Percentiles rank a stretch among this genome's conserved stretches.
Conservation (phyloP, 352 stramenopile genomes). For the Globisporangium iwayamae region DNA sequence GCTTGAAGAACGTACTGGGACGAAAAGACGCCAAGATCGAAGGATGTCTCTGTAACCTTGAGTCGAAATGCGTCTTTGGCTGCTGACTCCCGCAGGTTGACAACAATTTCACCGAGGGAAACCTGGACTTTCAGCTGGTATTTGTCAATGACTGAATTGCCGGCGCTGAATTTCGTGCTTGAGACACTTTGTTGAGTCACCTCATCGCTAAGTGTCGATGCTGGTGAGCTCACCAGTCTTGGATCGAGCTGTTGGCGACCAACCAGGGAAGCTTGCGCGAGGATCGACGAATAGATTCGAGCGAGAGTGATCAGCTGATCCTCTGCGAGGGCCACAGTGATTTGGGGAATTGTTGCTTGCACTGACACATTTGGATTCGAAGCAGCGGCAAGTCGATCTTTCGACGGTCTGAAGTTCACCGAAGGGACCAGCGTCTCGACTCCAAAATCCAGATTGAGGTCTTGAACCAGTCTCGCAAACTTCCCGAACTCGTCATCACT, state of each 20-base stretch:
- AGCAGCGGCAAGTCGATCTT: constrained; percentile 1
- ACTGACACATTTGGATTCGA: constrained; percentile 11
- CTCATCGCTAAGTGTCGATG: constrained; percentile 3
- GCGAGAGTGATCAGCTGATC: constrained; percentile 17
- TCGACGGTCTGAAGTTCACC: neutral
- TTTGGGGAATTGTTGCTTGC: constrained; percentile 21
- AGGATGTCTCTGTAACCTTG: constrained; percentile 41
- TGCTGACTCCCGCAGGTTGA: constrained; percentile 49
- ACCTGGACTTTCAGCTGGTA: constrained; percentile 49
- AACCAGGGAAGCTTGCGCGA: constrained; percentile 8
- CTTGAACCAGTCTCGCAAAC: constrained; percentile 51
- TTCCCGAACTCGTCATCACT: constrained; percentile 29
- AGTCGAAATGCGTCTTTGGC: constrained; percentile 52
- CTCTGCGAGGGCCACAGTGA: constrained; percentile 15
- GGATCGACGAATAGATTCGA: constrained; percentile 22
- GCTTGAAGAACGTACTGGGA: constrained; percentile 48
- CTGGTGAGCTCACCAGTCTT: neutral
- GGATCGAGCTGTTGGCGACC: neutral
- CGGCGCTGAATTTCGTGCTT: neutral
- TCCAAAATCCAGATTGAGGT: constrained; percentile 57
- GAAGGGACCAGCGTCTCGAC: constrained; percentile 37
- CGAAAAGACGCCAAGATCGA: constrained; percentile 41
- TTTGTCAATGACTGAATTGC: constrained; percentile 25
- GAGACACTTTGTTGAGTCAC: neutral
- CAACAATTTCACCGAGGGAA: constrained; percentile 42